Base-by-base conservation (phyloP, 2,329 filamentous ascomycete species). In the Xylariaceae sp. region DNA sequence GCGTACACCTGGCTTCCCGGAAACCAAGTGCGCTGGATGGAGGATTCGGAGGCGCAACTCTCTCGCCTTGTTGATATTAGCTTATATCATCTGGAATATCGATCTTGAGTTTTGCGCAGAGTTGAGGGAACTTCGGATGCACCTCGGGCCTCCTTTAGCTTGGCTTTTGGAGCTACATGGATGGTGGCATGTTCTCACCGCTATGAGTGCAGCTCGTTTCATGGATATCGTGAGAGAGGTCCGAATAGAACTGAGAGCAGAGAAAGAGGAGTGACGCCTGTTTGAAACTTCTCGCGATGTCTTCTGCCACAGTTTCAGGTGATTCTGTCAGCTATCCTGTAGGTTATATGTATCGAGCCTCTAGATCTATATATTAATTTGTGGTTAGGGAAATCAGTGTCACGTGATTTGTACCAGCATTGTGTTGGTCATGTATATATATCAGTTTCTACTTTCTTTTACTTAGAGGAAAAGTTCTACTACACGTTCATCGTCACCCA, bases 151-250 rank as follows among this genome's bases (percentile, higher is more conserved):
- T 36, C 83, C 83, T 0, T 81, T 74, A 75, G 79, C 77, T 1
- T 83, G 80, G 66, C 27, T 81, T 0, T 64, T 86, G 4, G 83
- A 86, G 68, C 63, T 85, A 11, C 83, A 86, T 61, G 83, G 82
- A 1, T 86, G 82, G 83, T 86, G 83, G 83, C 83, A 86, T 60
- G 68, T 86, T 13, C 69, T 84, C 21, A 86, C 83, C 0, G 83
- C 81, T 0, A 70, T 82, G 16, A 77, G 80, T 1, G 81, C 82
- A 4, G 75, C 74, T 20, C 64, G 65, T 40, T 74, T 73, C 36
- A 76, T 77, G 67, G 57, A 70, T 50, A 51, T 72, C 21, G 62
- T 67, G 10, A 64, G 71, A 53, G 68, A 72, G 37, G 44, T 70
- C 20, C 52, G 50, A 32, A 35, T 39, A 4, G 46, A 54, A 15